Conservation (phyloP, 176 grass and related monocot genomes). For the Aegilops umbellulata region DNA sequence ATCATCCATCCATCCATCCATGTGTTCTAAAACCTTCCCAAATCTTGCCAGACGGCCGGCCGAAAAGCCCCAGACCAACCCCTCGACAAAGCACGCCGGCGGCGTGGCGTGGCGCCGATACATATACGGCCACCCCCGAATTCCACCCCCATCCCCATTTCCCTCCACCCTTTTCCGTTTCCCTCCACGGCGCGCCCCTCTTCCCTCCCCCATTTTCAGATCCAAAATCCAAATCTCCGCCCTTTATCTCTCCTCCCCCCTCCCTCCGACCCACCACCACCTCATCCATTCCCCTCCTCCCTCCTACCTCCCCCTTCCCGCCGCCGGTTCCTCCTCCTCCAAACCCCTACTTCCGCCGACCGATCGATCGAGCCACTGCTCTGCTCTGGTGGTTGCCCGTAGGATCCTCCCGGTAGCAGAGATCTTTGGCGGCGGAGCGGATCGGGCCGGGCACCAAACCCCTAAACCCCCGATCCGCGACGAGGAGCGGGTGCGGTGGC, state of each 20-base stretch:
- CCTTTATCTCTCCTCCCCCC: constrained; percentile 18
- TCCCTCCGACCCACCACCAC: constrained; percentile 3
- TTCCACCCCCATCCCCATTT: neutral
- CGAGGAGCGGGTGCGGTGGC: neutral
- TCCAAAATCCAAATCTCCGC: neutral
- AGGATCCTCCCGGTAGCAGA: neutral
- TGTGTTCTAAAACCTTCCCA: neutral
- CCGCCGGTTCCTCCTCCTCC: neutral
- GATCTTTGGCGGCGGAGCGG: constrained; percentile 5
- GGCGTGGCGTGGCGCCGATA: neutral
- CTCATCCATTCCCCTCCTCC: neutral
- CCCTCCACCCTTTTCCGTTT: constrained; percentile 45
- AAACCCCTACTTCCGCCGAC: neutral
- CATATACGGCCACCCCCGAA: neutral
- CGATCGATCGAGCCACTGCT: neutral
- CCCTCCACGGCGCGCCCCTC: constrained; percentile 31
- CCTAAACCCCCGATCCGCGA: constrained; percentile 20
- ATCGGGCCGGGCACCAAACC: neutral
- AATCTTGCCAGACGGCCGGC: neutral
- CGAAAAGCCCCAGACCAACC: neutral
- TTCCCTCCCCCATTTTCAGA: constrained; percentile 48
- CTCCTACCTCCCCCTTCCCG: constrained; percentile 3
- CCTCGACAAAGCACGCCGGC: neutral
- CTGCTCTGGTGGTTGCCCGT: neutral
- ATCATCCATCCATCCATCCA: neutral